Percentiles rank a stretch among this genome's conserved stretches.
These are phyloP conservation scores for Punctularia strigosozonata DNA, from an alignment of 768 basidiomycete species.

Conservation along the genomic window DNA sequence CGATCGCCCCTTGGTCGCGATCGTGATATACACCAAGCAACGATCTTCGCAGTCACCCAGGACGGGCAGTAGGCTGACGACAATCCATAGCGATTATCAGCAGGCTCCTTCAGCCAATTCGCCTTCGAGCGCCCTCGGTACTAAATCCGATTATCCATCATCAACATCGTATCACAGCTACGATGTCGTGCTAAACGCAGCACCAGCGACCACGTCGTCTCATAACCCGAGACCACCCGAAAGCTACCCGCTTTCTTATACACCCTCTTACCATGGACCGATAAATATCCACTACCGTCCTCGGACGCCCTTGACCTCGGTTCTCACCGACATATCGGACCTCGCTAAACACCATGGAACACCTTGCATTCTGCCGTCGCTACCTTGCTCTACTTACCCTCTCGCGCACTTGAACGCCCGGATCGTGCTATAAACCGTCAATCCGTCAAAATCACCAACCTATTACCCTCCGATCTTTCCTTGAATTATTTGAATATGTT, in stretches of 20 bases:
- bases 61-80: too few relatives aligned
- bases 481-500: conserved; percentile 65
- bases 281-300: conserved; percentile 50
- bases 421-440: conserved; percentile 21
- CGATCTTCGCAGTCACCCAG: too few relatives aligned
- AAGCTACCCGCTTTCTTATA: conserved; percentile 41
- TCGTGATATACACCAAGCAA: too few relatives aligned
- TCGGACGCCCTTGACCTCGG: conserved; percentile 50
- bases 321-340: conserved; percentile 56
- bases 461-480: conserved; percentile 31
- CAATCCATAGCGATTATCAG: too few relatives aligned
- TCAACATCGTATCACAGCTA: too few relatives aligned
- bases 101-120: too few relatives aligned
- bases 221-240: conserved; percentile 34
- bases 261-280: conserved; percentile 38
- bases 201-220: conserved; percentile 21
- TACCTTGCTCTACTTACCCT: conserved; percentile 47
- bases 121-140: too few relatives aligned
- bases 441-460: conserved; percentile 20
- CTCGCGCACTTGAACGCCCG: too few relatives aligned
- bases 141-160: too few relatives aligned
- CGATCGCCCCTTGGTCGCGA: too few relatives aligned
- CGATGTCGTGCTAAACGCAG: too few relatives aligned
- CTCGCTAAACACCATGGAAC: conserved; percentile 72
- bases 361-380: conserved; percentile 56